Percentiles rank a stretch among this genome's conserved stretches.
phyloP scores from a whole-genome alignment of 2,329 filamentous ascomycete genomes.

The Rhynchosporium secalis region DNA sequence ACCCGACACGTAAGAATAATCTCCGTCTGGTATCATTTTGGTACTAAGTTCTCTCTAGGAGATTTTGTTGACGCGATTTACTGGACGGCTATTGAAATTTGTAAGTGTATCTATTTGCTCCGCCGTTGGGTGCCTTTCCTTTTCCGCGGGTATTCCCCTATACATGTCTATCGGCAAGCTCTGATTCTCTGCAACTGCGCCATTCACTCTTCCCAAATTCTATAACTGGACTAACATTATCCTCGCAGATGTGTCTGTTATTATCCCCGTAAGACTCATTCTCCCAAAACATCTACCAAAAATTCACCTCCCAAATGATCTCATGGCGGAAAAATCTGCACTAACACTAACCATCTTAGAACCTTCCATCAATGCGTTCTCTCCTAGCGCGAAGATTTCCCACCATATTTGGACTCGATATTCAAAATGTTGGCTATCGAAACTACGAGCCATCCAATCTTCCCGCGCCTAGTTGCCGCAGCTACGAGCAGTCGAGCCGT shows the following conservation, averaged over 20 bases:
- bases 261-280: neutral
- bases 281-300: too few species aligned
- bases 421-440: neutral
- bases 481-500: too few species aligned
- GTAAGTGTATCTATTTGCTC: neutral
- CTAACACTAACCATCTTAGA: neutral
- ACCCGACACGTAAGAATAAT: conserved; percentile 5
- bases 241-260: neutral
- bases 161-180: neutral
- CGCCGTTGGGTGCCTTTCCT: neutral
- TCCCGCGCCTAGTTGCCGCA: neutral
- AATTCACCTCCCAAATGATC: too few species aligned
- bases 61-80: conserved; percentile 8
- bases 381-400: conserved; percentile 2
- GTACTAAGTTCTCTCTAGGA: conserved; percentile 2
- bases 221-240: neutral
- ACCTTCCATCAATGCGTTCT: neutral
- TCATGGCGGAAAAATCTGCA: too few species aligned
- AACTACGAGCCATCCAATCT: neutral
- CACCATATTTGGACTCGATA: neutral
- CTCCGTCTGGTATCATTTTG: neutral
- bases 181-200: neutral
- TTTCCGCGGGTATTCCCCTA: neutral
- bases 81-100: conserved; percentile 12
- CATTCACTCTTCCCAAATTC: neutral